Percentiles rank a stretch among this genome's conserved stretches.
phyloP scores from a whole-genome alignment of 306 rosid genomes.

The Cyamopsis tetragonoloba region DNA sequence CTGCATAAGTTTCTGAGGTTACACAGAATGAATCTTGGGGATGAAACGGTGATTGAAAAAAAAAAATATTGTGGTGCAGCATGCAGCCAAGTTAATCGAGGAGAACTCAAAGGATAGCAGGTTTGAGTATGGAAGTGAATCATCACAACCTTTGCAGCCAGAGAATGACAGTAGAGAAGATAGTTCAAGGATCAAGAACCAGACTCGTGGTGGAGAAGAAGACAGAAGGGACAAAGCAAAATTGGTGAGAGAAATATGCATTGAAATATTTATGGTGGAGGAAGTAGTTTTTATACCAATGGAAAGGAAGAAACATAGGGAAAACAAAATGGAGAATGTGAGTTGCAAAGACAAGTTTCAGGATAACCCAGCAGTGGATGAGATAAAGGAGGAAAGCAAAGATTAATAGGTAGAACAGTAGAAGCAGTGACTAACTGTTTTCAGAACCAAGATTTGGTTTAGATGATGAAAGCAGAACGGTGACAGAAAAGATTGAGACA shows the following conservation, averaged over 20 bases:
- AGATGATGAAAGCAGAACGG: too few species aligned
- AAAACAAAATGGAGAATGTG: background rate
- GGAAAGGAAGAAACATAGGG: background rate
- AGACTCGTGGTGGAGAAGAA: background rate
- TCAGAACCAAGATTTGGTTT: background rate
- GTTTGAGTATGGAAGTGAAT: background rate
- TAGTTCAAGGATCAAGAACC: background rate
- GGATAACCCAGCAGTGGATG: background rate
- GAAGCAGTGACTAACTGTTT: background rate
- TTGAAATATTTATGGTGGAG: background rate
- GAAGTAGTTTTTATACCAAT: background rate
- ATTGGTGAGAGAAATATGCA: background rate
- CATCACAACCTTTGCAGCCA: background rate
- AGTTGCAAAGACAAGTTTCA: background rate
- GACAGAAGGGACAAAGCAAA: background rate
- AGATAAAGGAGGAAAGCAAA: background rate
- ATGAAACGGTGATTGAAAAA: background rate
- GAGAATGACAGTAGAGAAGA: background rate
- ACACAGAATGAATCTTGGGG: background rate
- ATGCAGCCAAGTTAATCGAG: too few species aligned
- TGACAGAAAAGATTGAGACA: too few species aligned
- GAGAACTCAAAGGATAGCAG: background rate
- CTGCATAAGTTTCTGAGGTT: background rate
- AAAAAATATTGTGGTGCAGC: too few species aligned
- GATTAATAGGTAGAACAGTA: background rate